Conservation (phyloP, 441 rosid genomes). For the Pelargonium myrrhifolium region DNA sequence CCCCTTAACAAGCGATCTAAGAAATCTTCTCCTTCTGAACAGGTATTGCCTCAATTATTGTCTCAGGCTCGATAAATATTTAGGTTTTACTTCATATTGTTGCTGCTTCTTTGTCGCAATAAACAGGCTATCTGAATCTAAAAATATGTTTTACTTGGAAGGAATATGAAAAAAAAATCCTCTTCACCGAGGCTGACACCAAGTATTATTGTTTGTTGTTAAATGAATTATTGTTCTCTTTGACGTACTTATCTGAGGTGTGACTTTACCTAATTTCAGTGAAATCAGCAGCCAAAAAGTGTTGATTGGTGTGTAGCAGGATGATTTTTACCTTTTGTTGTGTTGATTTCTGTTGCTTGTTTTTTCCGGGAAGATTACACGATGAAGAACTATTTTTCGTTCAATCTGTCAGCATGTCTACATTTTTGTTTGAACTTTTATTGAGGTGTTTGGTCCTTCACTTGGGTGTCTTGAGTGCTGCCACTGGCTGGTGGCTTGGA, state of each 20-base stretch:
- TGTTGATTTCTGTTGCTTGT: background rate
- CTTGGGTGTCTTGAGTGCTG: background rate
- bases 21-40: background rate
- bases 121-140: background rate
- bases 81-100: background rate
- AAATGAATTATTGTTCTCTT: background rate
- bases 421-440: background rate
- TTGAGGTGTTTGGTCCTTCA: background rate
- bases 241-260: background rate
- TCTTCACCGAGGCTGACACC: background rate
- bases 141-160: background rate
- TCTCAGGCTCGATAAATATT: background rate
- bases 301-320: background rate
- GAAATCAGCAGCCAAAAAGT: background rate
- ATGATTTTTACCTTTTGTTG: background rate
- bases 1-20: conserved; percentile 31
- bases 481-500: background rate
- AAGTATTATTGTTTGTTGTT: background rate
- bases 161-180: background rate
- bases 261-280: background rate
- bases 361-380: background rate
- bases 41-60: background rate
- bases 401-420: background rate
- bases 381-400: background rate
- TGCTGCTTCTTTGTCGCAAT: no score